A percentile compares a stretch with the other conserved stretches of the same genome.
phyloP scores from a whole-genome alignment of 208 protist genomes.

The Leishmania tropica region DNA sequence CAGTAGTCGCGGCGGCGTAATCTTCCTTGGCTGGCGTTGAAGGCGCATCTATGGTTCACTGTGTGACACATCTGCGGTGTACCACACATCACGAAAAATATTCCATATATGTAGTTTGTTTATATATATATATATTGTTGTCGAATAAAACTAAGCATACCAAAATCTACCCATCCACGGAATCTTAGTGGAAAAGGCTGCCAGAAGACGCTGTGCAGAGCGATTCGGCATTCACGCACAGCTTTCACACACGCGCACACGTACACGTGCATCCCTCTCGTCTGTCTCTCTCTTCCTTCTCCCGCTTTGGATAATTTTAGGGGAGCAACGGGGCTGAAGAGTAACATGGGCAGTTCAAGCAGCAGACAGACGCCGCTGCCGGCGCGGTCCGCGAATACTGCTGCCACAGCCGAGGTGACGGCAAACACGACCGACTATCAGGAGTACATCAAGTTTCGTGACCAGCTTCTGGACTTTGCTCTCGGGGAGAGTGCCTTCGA shows the following conservation, averaged over 20 bases:
- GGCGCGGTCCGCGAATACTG: neutral
- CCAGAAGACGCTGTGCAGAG: neutral
- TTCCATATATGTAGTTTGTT: no score
- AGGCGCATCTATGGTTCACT: neutral
- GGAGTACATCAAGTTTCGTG: slow-evolving; percentile 67
- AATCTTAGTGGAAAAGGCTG: neutral
- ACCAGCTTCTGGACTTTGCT: slow-evolving; percentile 77
- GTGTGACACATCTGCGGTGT: neutral
- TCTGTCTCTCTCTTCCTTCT: neutral
- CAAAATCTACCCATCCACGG: neutral
- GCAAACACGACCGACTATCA: slow-evolving; percentile 24
- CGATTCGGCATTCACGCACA: neutral
- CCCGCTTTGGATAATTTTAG: neutral
- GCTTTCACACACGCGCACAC: neutral
- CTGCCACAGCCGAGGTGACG: neutral
- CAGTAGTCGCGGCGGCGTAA: neutral
- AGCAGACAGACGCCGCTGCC: slow-evolving; percentile 7
- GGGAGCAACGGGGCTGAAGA: no score
- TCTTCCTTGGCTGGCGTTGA: neutral
- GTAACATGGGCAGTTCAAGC: slow-evolving; percentile 17
- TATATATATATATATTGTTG: no score
- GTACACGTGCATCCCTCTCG: neutral
- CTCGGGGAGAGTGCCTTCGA: slow-evolving; percentile 78
- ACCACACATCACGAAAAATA: neutral
- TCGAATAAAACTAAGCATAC: no score